Percentiles rank a stretch among this genome's conserved stretches.
Conservation (phyloP, 305 asterid species). For the Fraxinus albicans region DNA sequence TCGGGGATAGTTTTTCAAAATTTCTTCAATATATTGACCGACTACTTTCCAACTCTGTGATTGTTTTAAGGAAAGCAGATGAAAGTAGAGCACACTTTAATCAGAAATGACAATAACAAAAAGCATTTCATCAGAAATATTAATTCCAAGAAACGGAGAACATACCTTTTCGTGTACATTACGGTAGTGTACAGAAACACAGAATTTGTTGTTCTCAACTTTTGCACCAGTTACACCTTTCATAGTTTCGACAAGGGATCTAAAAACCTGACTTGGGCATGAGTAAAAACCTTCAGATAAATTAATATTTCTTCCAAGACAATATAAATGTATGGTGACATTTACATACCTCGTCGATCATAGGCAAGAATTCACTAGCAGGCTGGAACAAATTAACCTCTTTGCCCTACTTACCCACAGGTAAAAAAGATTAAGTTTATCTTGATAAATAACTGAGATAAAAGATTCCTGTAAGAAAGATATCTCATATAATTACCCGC, state of each 20-base stretch:
- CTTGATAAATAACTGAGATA: not conserved
- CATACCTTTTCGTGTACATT: constrained; percentile 79
- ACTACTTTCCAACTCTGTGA: constrained; percentile 69
- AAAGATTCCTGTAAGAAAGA: constrained; percentile 25
- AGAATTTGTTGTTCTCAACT: constrained; percentile 89
- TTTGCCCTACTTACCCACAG: constrained; percentile 53
- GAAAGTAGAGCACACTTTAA: not conserved
- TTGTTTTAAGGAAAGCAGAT: constrained; percentile 9
- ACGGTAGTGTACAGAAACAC: constrained; percentile 93
- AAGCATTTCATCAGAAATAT: not conserved
- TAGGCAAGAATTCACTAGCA: constrained; percentile 85
- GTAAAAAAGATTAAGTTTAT: constrained; percentile 11
- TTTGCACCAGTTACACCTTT: constrained; percentile 66
- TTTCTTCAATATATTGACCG: constrained; percentile 54
- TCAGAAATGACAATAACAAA: constrained; percentile 12
- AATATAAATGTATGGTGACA: not conserved
- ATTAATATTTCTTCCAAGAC: not conserved
- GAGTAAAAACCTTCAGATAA: constrained; percentile 10
- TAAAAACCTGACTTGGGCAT: constrained; percentile 46
- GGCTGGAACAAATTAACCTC: constrained; percentile 88
- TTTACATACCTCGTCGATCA: constrained; percentile 72
- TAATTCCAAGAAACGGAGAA: not conserved
- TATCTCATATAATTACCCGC: constrained; percentile 46
- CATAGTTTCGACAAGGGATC: constrained; percentile 60
- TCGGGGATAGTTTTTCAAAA: constrained; percentile 71